A percentile compares a stretch with the other conserved stretches of the same genome.
Conservation (phyloP, 2,329 filamentous ascomycete genomes). For the Aotearoamyces nothofagi region DNA sequence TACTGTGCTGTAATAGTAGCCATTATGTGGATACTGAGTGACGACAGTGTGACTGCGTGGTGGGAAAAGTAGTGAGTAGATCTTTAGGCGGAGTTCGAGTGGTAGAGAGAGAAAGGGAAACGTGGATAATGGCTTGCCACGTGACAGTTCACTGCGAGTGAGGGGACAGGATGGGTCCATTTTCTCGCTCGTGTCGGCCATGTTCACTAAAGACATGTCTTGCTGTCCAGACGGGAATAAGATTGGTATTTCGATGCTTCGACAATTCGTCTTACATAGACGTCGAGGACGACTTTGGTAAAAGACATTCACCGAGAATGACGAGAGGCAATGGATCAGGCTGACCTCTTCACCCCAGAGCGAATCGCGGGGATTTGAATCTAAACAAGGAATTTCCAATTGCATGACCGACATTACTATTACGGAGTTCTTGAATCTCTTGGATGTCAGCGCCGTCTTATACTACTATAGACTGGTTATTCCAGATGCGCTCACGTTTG, state of each 20-base stretch:
- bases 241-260: conserved; percentile 9
- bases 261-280: conserved; percentile 11
- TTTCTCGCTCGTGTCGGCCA: not conserved
- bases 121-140: not conserved
- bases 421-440: too few relatives aligned
- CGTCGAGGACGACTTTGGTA: conserved; percentile 4
- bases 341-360: not conserved
- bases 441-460: too few relatives aligned
- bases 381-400: too few relatives aligned
- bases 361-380: too few relatives aligned
- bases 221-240: conserved; percentile 6
- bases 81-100: conserved; percentile 14
- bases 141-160: not conserved
- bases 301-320: conserved; percentile 11
- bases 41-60: conserved; percentile 13
- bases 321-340: too few relatives aligned
- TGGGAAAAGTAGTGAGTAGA: conserved; percentile 14
- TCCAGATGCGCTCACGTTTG: too few relatives aligned
- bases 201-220: not conserved
- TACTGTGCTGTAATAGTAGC: conserved; percentile 10
- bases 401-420: too few relatives aligned
- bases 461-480: too few relatives aligned
- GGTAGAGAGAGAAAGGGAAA: conserved; percentile 15
- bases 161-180: not conserved
- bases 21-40: conserved; percentile 14